Percentiles rank a stretch among this genome's conserved stretches.
Evolutionary conservation across 2,329 filamentous ascomycete species (phyloP).

Genomic region (Phialophora expanda): DNA sequence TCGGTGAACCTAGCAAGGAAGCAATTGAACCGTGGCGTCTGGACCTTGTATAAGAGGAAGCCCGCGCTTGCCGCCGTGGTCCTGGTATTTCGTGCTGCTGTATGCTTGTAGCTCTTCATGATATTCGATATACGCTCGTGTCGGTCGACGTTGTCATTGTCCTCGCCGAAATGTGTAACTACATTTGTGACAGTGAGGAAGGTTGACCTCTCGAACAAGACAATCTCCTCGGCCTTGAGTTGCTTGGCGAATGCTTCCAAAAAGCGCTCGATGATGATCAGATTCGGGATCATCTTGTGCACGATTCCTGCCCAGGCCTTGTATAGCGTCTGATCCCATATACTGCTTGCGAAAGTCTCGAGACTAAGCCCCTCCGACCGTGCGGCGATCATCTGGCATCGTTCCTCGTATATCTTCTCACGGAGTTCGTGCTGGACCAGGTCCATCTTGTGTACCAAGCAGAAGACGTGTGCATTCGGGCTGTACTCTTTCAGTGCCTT

Average conservation of each 20-base stretch:
- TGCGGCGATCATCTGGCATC: slow-evolving; percentile 74
- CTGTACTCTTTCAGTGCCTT: slow-evolving; percentile 87
- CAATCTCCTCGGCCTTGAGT: slow-evolving; percentile 89
- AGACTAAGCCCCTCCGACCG: slow-evolving; percentile 76
- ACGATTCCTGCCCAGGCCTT: slow-evolving; percentile 99
- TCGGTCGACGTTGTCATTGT: slow-evolving; percentile 89
- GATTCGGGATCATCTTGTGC: slow-evolving; percentile 94
- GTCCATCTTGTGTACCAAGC: slow-evolving; percentile 98
- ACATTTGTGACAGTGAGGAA: slow-evolving; percentile 96
- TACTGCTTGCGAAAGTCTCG: slow-evolving; percentile 90
- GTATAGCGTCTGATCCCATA: slow-evolving; percentile 98
- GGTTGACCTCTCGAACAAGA: slow-evolving; percentile 92
- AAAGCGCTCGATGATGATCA: slow-evolving; percentile 84
- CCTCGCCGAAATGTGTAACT: slow-evolving; percentile 53
- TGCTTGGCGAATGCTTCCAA: slow-evolving; percentile 80
- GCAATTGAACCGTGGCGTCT: slow-evolving; percentile 75
- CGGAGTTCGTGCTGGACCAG: slow-evolving; percentile 81
- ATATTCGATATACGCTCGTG: slow-evolving; percentile 97
- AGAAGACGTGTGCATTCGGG: slow-evolving; percentile 80
- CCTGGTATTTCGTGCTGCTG: slow-evolving; percentile 53
- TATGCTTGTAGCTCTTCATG: slow-evolving; percentile 97
- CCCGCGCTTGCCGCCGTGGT: slow-evolving; percentile 51
- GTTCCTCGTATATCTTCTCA: slow-evolving; percentile 81
- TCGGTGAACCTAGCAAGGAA: slow-evolving; percentile 96
- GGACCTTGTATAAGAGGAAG: slow-evolving; percentile 55